A percentile compares a stretch with the other conserved stretches of the same genome.
phyloP scores from a whole-genome alignment of 2,329 filamentous ascomycete genomes.

The Gnomoniopsis smithogilvyi region DNA sequence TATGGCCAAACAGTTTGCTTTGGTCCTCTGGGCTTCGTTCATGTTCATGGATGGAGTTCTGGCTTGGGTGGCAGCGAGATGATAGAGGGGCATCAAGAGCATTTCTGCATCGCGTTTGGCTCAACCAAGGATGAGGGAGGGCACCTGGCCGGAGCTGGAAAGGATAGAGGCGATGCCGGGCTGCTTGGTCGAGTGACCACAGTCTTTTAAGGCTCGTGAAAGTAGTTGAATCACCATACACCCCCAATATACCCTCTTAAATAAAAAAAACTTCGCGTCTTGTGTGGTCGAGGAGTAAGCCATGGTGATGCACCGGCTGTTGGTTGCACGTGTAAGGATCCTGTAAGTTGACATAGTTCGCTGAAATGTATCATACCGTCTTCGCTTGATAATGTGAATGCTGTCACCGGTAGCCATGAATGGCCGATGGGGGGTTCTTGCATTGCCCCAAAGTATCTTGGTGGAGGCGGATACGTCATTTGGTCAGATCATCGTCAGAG shows the following conservation, averaged over 20 bases:
- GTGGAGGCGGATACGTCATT: neutral
- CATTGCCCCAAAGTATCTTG: neutral
- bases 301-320: neutral
- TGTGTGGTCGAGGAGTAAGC: neutral
- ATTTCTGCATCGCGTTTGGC: constrained; percentile 6
- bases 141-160: constrained; percentile 2
- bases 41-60: neutral
- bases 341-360: neutral
- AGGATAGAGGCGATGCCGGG: constrained; percentile 13
- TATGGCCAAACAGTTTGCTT: constrained; percentile 8
- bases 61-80: constrained; percentile 9
- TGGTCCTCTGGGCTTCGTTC: constrained; percentile 1
- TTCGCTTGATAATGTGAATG: neutral
- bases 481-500: neutral
- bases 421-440: neutral
- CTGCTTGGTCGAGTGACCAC: constrained; percentile 21
- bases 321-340: neutral
- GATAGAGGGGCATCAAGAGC: neutral
- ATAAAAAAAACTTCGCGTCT: neutral
- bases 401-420: neutral
- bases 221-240: constrained; percentile 15
- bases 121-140: neutral
- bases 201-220: constrained; percentile 12
- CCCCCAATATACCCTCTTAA: constrained; percentile 6
- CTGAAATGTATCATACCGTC: neutral